A percentile compares a stretch with the other conserved stretches of the same genome.
phyloP scores from a whole-genome alignment of 2,329 filamentous ascomycete genomes.

The Fusarium floridanum region DNA sequence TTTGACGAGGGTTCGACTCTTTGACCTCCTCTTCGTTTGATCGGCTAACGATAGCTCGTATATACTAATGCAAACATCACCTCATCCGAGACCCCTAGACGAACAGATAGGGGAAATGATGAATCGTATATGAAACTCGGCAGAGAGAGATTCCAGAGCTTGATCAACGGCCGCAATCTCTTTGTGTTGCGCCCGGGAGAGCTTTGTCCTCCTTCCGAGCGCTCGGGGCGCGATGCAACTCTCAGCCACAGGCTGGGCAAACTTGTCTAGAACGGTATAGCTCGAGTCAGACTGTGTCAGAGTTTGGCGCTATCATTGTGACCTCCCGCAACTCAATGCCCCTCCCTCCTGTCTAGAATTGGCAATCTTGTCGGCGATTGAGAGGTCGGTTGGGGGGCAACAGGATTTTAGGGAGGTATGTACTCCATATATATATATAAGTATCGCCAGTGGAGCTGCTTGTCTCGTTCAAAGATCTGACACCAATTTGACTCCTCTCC shows the following conservation, averaged over 20 bases:
- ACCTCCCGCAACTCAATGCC: constrained; percentile 1
- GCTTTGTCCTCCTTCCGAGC: neutral
- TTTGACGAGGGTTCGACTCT: neutral
- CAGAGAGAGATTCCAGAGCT: neutral
- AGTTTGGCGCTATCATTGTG: constrained; percentile 1
- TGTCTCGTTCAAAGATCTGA: neutral
- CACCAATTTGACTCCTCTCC: neutral
- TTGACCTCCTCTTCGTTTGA: neutral
- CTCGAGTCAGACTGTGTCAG: neutral
- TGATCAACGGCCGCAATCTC: neutral
- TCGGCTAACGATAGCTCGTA: neutral
- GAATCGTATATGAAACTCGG: neutral
- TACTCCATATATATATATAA: neutral
- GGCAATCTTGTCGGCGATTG: neutral
- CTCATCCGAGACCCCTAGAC: neutral
- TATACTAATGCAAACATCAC: neutral
- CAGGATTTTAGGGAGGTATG: neutral
- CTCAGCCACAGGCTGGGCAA: neutral
- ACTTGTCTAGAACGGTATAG: neutral
- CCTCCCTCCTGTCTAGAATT: neutral
- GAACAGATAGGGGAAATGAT: neutral
- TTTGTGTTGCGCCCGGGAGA: neutral
- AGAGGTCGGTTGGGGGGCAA: neutral
- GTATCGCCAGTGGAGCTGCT: neutral
- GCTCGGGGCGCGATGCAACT: neutral